Evolutionary conservation across 208 protist genomes (phyloP), one percentile per base, ranked within the genome.

Genomic region (Acanthamoeba castellanii): DNA sequence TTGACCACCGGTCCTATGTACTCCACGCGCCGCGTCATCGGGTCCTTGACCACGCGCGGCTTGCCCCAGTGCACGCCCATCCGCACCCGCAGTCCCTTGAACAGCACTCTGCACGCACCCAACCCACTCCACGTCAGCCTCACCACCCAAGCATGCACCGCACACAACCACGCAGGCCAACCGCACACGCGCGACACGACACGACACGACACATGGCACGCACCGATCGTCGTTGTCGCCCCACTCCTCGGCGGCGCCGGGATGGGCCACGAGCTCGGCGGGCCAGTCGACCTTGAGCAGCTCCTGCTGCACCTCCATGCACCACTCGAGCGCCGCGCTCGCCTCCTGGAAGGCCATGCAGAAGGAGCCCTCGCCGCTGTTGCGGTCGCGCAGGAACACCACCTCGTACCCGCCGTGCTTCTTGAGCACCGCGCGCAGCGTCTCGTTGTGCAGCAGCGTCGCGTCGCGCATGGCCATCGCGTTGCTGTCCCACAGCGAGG

Each of bases 321-420:
- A 94, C 66, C 66, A 94, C 9, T 22, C 37, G 9, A 87, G 20
- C 7, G 92, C 92, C n/a, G 3, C 72, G 18, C 8, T 11, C 14
- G 92, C 34, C 9, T 94, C 25, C 55, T 94, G 92, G 76, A 94
- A 94, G 16, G 92, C 72, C 92, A 94, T 72, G 34, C 66, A 88
- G 57, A 94, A 94, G 47, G 92, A 94, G 37, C 89, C 89, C 47
- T 94, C 89, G 45, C 89, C 89, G 47, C 89, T 70, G 85, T 92
- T 92, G 50, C 50, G 20, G 45, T 25, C 52, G 16, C 30, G 52
- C 32, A 30, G 30, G 85, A 76, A 72, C 52, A 70, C 55, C 7
- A 25, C 85, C 45, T 92, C 85, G 61, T 92, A 92, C 22, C 85
- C 85, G 45, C 57, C 20, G 45, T 92, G 50, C 37, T 20, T 27